Base-by-base conservation (phyloP, 345 rosid genomes). In the Populus deltoides region DNA sequence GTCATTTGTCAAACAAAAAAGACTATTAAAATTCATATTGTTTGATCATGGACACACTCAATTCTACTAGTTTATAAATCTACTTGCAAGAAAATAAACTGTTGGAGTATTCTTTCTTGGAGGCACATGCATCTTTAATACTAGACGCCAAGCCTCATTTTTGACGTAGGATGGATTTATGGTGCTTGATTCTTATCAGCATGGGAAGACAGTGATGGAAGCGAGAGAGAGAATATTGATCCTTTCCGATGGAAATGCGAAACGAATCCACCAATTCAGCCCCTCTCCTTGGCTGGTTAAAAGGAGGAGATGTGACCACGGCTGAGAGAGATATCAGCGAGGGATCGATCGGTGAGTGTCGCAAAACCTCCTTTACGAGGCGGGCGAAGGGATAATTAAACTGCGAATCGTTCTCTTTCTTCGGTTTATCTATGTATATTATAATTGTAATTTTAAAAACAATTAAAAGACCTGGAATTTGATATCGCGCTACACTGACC, bases 181-280 rank as follows among this genome's bases (percentile, higher is more conserved):
- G 16, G 51, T 45, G 51, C 17, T 77, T 66, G 80, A 84, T 80
- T 75, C 82, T 79, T 78, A 61, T 77, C 79, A 70, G 49, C 70
- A 66, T 70, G 22, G 66, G 75, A 43, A 43, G 49, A 29, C 72
- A 57, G 51, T 74, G 84, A 80, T 76, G 27, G 80, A 18, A 66
- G 49, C 45, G 12, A 41, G 49, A 78, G 87, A 78, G 17, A 76
- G 87, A 80, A 86, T 80, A 67, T 33, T 39, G 43, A 62, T 76
- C 63, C 73, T 84, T 45, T 45, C 73, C 51, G 36, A 53, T 76
- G 62, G 75, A 70, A 82, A 74, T n/a, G 20, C 57, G 72, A 66
- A 29, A 73, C 80, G 77, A 4, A 45, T 45, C 73, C 72, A 62
- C 55, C 70, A 66, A 47, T 70, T 41, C 35, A 70, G 65, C 39